phyloP scores from a whole-genome alignment of 176 grass and related monocot species.

The Chrysopogon serrulatus region DNA sequence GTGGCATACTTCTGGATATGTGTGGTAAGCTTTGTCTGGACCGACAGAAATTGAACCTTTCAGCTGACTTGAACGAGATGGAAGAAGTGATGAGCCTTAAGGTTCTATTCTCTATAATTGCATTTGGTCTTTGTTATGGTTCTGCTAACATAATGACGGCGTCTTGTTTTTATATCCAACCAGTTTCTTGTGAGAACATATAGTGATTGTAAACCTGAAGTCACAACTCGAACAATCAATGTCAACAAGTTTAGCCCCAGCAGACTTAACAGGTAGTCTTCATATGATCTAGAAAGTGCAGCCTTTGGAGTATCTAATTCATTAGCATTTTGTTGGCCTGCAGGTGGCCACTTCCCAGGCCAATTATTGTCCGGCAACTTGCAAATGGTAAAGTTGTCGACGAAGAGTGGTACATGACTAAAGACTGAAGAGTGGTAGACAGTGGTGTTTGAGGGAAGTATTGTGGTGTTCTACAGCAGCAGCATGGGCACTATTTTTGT shows the following conservation, averaged over 20 bases:
- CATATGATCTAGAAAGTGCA: background rate
- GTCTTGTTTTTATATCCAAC: background rate
- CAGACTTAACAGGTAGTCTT: conserved; percentile 11
- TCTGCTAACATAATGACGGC: background rate
- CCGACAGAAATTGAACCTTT: background rate
- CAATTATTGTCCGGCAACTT: background rate
- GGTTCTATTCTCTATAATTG: background rate
- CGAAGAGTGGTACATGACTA: background rate
- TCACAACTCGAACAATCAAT: background rate
- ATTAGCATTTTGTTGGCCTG: background rate
- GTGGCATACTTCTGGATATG: conserved; percentile 5
- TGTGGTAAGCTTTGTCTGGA: background rate
- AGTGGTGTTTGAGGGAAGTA: background rate
- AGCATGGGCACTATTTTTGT: background rate
- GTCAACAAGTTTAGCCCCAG: conserved; percentile 3
- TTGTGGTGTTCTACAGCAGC: background rate
- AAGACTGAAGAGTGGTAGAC: background rate
- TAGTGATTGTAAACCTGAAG: conserved; percentile 7
- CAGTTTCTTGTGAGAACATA: background rate
- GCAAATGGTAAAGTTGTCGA: background rate
- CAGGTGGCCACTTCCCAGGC: background rate
- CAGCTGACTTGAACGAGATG: background rate
- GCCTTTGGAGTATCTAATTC: background rate
- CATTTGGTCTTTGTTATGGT: background rate
- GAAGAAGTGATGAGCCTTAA: background rate